phyloP scores from a whole-genome alignment of 768 basidiomycete genomes.

The Kwoniella bestiolae region DNA sequence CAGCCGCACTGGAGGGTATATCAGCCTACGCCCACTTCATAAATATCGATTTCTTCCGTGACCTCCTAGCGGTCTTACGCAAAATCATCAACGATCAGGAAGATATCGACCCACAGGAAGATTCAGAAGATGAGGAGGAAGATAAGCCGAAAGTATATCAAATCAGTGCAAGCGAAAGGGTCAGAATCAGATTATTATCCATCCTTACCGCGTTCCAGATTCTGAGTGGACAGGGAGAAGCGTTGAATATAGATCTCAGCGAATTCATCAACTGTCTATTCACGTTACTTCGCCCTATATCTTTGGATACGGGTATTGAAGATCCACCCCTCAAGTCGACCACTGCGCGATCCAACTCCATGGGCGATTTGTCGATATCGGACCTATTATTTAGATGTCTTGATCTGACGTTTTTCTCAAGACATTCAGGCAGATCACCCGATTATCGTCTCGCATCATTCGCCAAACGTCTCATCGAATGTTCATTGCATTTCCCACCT shows the following conservation, averaged over 20 bases:
- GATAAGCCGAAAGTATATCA: constrained; percentile 33
- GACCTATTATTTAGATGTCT: constrained; percentile 84
- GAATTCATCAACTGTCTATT: constrained; percentile 88
- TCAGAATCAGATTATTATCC: constrained; percentile 69
- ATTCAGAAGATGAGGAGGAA: constrained; percentile 59
- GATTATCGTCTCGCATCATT: constrained; percentile 85
- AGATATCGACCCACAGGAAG: constrained; percentile 33
- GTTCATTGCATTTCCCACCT: constrained; percentile 80
- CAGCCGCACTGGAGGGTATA: constrained; percentile 87
- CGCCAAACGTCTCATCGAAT: constrained; percentile 83
- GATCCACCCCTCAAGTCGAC: constrained; percentile 57
- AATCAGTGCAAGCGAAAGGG: constrained; percentile 56
- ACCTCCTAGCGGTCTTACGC: constrained; percentile 84
- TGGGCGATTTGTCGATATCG: constrained; percentile 52
- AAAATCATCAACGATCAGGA: constrained; percentile 66
- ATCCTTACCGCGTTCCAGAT: constrained; percentile 98
- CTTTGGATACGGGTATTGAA: constrained; percentile 70
- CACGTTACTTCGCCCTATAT: constrained; percentile 75
- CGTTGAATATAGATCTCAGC: constrained; percentile 90
- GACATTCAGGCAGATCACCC: constrained; percentile 59
- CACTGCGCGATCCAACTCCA: constrained; percentile 22
- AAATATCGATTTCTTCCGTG: constrained; percentile 97
- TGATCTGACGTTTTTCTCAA: constrained; percentile 76
- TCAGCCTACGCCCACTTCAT: constrained; percentile 93
- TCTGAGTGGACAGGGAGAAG: constrained; percentile 96